A percentile compares a stretch with the other conserved stretches of the same genome.
Conservation (phyloP, 192 early-diverging fungal genomes). For the Rhizophagus sp. region DNA sequence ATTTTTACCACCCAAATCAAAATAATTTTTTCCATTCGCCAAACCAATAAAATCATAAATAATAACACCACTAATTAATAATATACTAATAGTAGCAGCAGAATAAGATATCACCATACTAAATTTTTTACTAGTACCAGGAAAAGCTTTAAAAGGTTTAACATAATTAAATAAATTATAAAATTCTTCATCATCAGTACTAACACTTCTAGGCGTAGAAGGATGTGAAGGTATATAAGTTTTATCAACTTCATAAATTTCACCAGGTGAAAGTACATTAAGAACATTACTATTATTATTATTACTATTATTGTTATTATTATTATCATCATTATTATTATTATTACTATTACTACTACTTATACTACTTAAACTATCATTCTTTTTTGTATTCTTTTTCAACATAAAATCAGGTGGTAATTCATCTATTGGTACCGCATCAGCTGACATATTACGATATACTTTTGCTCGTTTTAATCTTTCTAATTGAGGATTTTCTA, state of each 20-base stretch:
- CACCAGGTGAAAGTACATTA: neutral
- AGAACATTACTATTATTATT: too few relatives aligned
- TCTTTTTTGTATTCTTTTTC: neutral
- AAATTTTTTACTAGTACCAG: neutral
- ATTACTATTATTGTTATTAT: neutral
- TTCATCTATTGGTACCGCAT: neutral
- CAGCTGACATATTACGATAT: neutral
- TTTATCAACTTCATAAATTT: neutral
- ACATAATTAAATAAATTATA: neutral
- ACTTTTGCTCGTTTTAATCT: neutral
- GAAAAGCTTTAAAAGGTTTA: constrained; percentile 15
- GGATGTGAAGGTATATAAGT: neutral
- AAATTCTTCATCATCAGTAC: constrained; percentile 14
- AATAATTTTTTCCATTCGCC: too few relatives aligned
- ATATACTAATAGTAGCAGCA: too few relatives aligned
- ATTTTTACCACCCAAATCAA: too few relatives aligned
- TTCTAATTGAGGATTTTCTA: neutral
- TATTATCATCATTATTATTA: neutral
- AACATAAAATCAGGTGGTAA: neutral
- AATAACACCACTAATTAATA: too few relatives aligned
- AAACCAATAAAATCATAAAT: too few relatives aligned
- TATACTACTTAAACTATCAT: too few relatives aligned
- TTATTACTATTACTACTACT: neutral
- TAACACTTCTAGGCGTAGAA: neutral
- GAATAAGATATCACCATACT: too few relatives aligned